Evolutionary conservation across 2,329 filamentous ascomycete genomes (phyloP), one percentile per base, ranked within the genome.

Genomic region (Aspergillus hortae): DNA sequence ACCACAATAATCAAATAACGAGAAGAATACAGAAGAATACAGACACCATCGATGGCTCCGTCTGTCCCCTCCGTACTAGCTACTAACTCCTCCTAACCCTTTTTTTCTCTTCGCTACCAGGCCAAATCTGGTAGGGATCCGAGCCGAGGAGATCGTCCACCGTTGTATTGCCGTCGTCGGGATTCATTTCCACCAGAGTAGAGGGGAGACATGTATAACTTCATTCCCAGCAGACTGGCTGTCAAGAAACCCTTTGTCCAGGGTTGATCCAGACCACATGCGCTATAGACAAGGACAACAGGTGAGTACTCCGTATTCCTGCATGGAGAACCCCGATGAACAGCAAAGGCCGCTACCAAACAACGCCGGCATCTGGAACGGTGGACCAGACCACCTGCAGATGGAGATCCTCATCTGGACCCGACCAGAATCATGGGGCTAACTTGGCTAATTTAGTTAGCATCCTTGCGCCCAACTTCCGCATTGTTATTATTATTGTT

Each of bases 51-150:
- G 15, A n/a, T 17, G n/a, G 35, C 14, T n/a, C 14, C 35, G 21
- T 14, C 27, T 32, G 25, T 45, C 14, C 33, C 15, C 15, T 27
- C 43, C 43, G 30, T 21, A 45, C 7, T 19, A 27, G 19, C 30
- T 27, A 27, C 30, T 27, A 27, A 32, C 30, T 23, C 23, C 21
- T 27, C 41, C 17, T 33, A 33, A 33, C 19, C 44, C 35, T 43
- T 42, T 46, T 46, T 23, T 49, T 46, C 36, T 35, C n/a, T 11
- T 32, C 49, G 21, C 30, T 43, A 48, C 49, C 41, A 51, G 23
- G 11, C 56, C 53, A 38, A 49, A 57, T 48, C 25, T 32, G 53
- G 56, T 44, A 57, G 48, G 42, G 56, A 57, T 57, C 56, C 30
- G 55, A 53, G 23, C 25, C 41, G 33, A 49, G 46, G 49, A 33